These are phyloP conservation scores for Hirsutella rhossiliensis DNA, from an alignment of 2,329 filamentous ascomycete species.

Conservation along the genomic window DNA sequence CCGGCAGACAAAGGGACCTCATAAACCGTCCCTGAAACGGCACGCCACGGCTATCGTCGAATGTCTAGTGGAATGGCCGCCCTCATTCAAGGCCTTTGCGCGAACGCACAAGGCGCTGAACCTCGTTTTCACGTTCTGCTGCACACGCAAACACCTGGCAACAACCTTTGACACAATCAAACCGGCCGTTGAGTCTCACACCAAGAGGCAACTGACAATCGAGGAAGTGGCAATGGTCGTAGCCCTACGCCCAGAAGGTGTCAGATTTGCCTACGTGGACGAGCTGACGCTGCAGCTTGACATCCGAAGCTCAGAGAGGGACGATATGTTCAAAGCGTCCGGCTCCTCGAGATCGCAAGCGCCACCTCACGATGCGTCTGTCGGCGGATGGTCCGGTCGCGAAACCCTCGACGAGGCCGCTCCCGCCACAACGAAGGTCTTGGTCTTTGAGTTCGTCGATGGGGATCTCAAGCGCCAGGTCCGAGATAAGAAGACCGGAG, in stretches of 20 bases:
- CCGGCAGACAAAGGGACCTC: neutral
- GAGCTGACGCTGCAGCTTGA: conserved; percentile 74
- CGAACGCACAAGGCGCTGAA: conserved; percentile 78
- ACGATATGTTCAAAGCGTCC: conserved; percentile 46
- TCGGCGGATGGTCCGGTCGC: conserved; percentile 36
- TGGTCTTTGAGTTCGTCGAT: conserved; percentile 88
- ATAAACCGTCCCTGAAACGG: conserved; percentile 6
- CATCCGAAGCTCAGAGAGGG: conserved; percentile 52
- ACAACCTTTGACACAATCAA: conserved; percentile 88
- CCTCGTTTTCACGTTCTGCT: conserved; percentile 89
- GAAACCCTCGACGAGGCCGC: conserved; percentile 24
- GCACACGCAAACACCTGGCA: conserved; percentile 78
- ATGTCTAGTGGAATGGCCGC: conserved; percentile 52
- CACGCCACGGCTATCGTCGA: conserved; percentile 8
- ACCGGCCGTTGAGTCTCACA: conserved; percentile 73
- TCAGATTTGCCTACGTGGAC: conserved; percentile 80
- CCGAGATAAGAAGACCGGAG: conserved; percentile 57
- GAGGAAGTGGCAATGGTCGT: conserved; percentile 78
- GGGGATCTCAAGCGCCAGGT: conserved; percentile 80
- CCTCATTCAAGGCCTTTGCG: conserved; percentile 58
- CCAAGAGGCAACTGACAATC: conserved; percentile 54
- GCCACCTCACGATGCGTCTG: conserved; percentile 40
- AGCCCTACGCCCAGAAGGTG: conserved; percentile 61
- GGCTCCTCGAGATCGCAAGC: conserved; percentile 35
- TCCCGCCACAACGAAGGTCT: conserved; percentile 46